Evolutionary conservation across 176 grass and related monocot genomes (phyloP), one percentile per base, ranked within the genome.

Genomic region (Avena atlantica): DNA sequence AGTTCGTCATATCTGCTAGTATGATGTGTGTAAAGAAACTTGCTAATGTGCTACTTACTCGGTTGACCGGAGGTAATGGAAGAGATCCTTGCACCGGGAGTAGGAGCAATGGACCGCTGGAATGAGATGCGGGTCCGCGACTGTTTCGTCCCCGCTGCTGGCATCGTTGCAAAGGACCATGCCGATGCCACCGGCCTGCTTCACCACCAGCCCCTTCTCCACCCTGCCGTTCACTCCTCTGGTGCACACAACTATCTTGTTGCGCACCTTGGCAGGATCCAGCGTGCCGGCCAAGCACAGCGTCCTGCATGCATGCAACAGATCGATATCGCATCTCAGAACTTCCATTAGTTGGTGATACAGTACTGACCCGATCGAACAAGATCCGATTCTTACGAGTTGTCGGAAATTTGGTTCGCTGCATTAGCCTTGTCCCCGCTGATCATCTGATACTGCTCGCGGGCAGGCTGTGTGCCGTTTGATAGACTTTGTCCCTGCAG

Each of bases 401-500:
- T 77, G 40, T 52, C 4, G 4, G 36, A 5, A 15, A 86, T 20
- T 20, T 58, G 49, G 76, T 76, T 76, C 11, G 71, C 65, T 1
- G 80, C 69, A 20, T 86, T 89, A 51, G 95, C 95, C 3, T 90
- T 67, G 42, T 59, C 81, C 75, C 91, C 89, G 66, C 31, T 89
- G 60, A 98, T 90, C 20, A 98, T 83, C 17, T 57, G 76, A 67
- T 78, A 69, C 15, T 31, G 16, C 51, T 80, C 56, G 29, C 55
- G 12, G 2, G 42, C 10, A 10, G 90, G 40, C 29, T 88, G 56
- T 6, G 78, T 91, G 21, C 74, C 78, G 9, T 75, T 17, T 9
- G 80, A 79, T 42, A 98, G 58, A 65, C 93, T 98, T 78, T 90
- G 85, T 19, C 95, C 95, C 95, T 97, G 62, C 70, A 65, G 79